Conservation (phyloP, 2,329 filamentous ascomycete genomes). For the Hypomyces rosellus region DNA sequence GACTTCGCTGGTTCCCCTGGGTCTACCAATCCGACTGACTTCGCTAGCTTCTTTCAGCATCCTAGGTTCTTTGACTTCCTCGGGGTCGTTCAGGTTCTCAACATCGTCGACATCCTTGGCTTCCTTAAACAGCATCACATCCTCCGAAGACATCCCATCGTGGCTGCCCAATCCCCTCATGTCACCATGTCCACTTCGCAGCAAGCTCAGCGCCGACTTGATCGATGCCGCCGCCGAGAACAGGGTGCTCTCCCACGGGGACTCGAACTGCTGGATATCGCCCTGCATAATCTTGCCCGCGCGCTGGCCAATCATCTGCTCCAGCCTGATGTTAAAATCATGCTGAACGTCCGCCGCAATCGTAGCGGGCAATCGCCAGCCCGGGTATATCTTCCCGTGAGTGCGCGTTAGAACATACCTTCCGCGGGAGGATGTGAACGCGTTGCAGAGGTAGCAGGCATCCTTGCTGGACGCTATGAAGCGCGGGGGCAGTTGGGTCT, state of each 20-base stretch:
- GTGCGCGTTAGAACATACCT: conserved; percentile 10
- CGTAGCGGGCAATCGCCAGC: conserved; percentile 7
- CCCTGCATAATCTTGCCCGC: neutral
- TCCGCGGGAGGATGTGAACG: conserved; percentile 11
- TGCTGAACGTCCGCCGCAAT: neutral
- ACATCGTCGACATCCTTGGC: neutral
- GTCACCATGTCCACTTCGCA: neutral
- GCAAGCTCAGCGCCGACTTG: neutral
- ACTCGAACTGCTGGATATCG: neutral
- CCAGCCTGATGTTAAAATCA: neutral
- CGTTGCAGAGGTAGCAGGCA: conserved; percentile 17
- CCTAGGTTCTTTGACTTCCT: too few relatives aligned
- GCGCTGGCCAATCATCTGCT: neutral
- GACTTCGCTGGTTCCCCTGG: neutral
- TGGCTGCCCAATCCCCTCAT: neutral
- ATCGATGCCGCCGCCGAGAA: neutral
- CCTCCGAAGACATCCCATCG: neutral
- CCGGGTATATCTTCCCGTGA: conserved; percentile 17
- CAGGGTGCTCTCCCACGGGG: neutral
- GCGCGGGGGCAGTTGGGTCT: conserved; percentile 8
- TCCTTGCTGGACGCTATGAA: conserved; percentile 18
- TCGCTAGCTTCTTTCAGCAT: neutral
- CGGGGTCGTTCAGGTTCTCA: neutral
- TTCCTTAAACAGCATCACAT: neutral
- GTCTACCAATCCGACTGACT: neutral